Conservation (phyloP, 1,284 basidiomycete genomes). For the Sanghuangporus sanghuang region DNA sequence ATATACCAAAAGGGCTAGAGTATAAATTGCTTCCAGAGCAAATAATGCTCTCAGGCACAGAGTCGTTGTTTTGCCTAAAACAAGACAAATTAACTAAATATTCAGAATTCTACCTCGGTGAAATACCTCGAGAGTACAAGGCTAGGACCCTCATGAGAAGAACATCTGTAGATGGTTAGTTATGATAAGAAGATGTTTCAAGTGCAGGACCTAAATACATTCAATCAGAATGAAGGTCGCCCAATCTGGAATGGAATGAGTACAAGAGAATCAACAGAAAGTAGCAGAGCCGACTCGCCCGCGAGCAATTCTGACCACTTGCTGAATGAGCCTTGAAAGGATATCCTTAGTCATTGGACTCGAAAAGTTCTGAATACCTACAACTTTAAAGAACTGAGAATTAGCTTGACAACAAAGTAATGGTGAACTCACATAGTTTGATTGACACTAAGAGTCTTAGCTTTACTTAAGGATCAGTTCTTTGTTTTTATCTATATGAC, state of each 20-base stretch:
- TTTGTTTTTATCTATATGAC: background rate
- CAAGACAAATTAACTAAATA: background rate
- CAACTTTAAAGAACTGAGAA: background rate
- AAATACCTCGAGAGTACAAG: conserved; percentile 2
- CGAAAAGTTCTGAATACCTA: background rate
- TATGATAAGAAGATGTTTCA: background rate
- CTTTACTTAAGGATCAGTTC: background rate
- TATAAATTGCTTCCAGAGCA: background rate
- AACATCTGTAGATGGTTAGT: conserved; percentile 5
- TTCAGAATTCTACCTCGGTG: background rate
- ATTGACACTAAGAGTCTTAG: background rate
- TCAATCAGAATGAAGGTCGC: background rate
- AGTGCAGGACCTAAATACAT: background rate
- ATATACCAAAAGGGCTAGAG: background rate
- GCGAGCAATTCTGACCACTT: background rate
- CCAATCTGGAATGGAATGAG: background rate
- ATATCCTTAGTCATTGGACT: background rate
- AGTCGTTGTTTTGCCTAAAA: background rate
- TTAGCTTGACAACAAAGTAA: background rate
- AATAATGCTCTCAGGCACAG: background rate
- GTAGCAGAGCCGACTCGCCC: background rate
- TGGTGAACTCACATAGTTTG: background rate
- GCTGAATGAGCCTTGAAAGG: background rate
- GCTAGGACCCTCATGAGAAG: conserved; percentile 9
- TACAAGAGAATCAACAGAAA: background rate